A percentile compares a stretch with the other conserved stretches of the same genome.
Conservation (phyloP, 305 asterid genomes). For the Withania somnifera region DNA sequence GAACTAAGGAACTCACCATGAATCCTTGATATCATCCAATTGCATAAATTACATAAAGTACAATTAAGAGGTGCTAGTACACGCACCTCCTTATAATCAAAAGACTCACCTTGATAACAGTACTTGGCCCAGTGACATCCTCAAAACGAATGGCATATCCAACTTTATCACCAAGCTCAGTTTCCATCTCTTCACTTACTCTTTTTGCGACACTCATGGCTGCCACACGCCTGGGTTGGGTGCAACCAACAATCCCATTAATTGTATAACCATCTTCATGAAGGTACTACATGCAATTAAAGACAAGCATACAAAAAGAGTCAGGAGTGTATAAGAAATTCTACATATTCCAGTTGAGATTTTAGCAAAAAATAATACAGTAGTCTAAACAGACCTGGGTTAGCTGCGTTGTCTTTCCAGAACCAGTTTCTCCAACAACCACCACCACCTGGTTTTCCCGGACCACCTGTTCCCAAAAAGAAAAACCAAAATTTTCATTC, state of each 20-base stretch:
- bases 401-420: conserved; percentile 3
- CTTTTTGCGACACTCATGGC: conserved; percentile 99
- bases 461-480: conserved; percentile 39
- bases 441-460: conserved; percentile 88
- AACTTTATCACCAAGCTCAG: conserved; percentile 80
- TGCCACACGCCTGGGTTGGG: conserved; percentile 99
- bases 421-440: conserved; percentile 5
- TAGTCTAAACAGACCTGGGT: conserved; percentile 57
- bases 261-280: conserved; percentile 82
- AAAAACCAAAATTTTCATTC: conserved; percentile 1
- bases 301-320: background rate
- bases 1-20: background rate
- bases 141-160: conserved; percentile 99
- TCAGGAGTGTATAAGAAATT: conserved; percentile 1
- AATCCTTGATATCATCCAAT: background rate
- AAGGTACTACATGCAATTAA: conserved; percentile 52
- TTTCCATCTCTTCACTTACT: conserved; percentile 97
- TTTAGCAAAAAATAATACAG: background rate
- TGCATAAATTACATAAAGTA: background rate
- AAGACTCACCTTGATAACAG: conserved; percentile 61
- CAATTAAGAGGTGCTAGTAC: background rate
- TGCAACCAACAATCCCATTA: conserved; percentile 78
- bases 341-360: background rate
- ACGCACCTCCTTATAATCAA: background rate
- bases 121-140: no score